These are phyloP conservation scores for Moesziomyces parantarcticus DNA, from an alignment of 1,284 basidiomycete genomes.

Conservation along the genomic window DNA sequence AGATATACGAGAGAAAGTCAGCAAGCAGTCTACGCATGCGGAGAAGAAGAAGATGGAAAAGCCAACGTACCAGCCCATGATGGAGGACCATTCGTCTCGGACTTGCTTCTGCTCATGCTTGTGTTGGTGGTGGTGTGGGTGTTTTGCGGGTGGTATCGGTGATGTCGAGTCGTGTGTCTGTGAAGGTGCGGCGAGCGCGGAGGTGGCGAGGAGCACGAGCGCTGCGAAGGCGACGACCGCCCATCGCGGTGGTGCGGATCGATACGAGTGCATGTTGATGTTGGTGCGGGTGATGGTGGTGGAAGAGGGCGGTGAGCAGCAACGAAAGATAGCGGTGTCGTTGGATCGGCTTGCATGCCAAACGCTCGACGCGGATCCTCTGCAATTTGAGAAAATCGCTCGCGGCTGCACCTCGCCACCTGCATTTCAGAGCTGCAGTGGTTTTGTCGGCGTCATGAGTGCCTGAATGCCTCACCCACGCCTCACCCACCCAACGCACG, in stretches of 20 bases:
- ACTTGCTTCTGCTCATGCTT: conserved; percentile 16
- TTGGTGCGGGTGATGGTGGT: conserved; percentile 3
- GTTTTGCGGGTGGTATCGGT: conserved; percentile 17
- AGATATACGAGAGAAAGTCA: conserved; percentile 7
- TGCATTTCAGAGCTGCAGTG: too few relatives aligned
- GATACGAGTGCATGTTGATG: conserved; percentile 10
- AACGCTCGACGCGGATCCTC: too few relatives aligned
- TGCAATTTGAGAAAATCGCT: too few relatives aligned
- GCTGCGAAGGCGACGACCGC: conserved; percentile 23
- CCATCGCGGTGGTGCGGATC: conserved; percentile 17
- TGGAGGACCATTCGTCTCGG: conserved; percentile 49
- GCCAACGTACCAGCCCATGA: conserved; percentile 52
- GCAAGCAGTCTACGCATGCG: conserved; percentile 20
- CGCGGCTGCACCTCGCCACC: too few relatives aligned
- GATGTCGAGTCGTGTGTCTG: background rate
- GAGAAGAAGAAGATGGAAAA: background rate
- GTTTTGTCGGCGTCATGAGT: too few relatives aligned
- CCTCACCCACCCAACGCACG: too few relatives aligned
- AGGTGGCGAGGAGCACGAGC: conserved; percentile 22
- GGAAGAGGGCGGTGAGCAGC: too few relatives aligned
- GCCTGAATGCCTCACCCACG: too few relatives aligned
- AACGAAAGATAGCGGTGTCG: too few relatives aligned
- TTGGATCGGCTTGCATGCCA: too few relatives aligned
- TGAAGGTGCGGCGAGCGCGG: conserved; percentile 10
- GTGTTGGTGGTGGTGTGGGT: conserved; percentile 12